These are phyloP conservation scores for Saprolegnia parasitica DNA, from an alignment of 352 stramenopile species.

Conservation along the genomic window DNA sequence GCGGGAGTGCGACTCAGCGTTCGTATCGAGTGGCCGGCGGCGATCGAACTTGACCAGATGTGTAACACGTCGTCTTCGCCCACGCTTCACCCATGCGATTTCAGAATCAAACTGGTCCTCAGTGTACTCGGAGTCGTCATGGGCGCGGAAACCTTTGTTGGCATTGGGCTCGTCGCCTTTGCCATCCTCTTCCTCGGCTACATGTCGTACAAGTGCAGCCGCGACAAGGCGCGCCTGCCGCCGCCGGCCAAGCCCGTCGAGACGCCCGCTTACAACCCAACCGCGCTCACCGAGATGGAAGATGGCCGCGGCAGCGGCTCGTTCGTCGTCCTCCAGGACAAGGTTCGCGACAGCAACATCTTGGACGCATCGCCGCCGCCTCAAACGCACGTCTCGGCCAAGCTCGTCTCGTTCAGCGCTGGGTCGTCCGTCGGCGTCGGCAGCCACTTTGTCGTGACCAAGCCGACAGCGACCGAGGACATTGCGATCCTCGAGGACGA, in stretches of 20 bases:
- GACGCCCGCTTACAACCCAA: slow-evolving; percentile 1
- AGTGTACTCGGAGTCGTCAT: background rate
- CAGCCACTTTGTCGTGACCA: slow-evolving; percentile 3
- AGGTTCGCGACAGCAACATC: slow-evolving; percentile 11
- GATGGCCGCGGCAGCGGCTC: background rate
- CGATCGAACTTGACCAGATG: slow-evolving; percentile 18
- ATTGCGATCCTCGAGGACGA: slow-evolving; percentile 27
- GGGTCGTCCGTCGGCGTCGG: background rate
- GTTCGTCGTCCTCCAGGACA: slow-evolving; percentile 10
- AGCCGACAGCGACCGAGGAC: background rate
- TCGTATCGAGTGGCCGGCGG: background rate
- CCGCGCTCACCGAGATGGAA: slow-evolving; percentile 3
- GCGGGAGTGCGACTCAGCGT: background rate
- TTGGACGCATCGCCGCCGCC: background rate
- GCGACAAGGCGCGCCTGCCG: background rate
- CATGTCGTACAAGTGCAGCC: slow-evolving; percentile 5
- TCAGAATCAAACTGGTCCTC: background rate
- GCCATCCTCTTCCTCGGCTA: slow-evolving; percentile 1
- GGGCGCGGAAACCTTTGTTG: slow-evolving; percentile 3
- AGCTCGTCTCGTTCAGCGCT: background rate
- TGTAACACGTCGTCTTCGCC: slow-evolving; percentile 19
- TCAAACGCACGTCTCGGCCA: background rate
- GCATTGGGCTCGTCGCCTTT: slow-evolving; percentile 16
- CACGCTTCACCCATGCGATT: slow-evolving; percentile 10
- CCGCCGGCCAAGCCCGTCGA: background rate